A percentile compares a stretch with the other conserved stretches of the same genome.
Evolutionary conservation across 108 stramenopile species (phyloP).

Genomic region (Cyclostephanos tholiformis): DNA sequence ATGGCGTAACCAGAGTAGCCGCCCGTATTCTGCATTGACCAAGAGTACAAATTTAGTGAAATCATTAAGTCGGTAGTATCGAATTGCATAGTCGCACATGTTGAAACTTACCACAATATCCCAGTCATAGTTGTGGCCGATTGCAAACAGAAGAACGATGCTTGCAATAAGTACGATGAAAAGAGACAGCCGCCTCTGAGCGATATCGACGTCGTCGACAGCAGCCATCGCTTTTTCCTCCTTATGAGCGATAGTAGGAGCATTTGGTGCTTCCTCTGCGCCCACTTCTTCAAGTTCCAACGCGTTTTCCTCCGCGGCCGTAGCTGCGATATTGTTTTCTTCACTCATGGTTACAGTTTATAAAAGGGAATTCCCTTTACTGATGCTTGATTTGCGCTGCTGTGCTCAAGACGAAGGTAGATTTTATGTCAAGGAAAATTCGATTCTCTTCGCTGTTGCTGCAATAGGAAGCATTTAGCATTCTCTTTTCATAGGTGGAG

Average conservation of each 20-base stretch:
- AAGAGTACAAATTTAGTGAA: not conserved
- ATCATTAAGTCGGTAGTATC: not conserved
- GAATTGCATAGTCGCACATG: not conserved
- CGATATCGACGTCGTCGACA: slow-evolving; percentile 10
- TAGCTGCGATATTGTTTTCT: slow-evolving; percentile 11
- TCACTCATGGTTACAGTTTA: slow-evolving; percentile 13
- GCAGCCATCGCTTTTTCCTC: slow-evolving; percentile 1
- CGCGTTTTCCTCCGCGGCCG: slow-evolving; percentile 10
- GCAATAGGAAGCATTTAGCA: too few relatives aligned
- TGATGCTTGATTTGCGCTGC: not conserved
- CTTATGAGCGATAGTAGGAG: not conserved
- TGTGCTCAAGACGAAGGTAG: too few relatives aligned
- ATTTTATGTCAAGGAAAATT: too few relatives aligned
- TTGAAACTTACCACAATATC: not conserved
- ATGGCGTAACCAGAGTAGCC: slow-evolving; percentile 34
- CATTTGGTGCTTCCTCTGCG: not conserved
- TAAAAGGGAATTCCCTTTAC: too few relatives aligned
- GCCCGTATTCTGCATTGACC: not conserved
- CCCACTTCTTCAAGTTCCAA: slow-evolving; percentile 5
- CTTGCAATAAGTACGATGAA: slow-evolving; percentile 38
- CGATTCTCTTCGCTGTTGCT: too few relatives aligned
- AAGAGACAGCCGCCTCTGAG: slow-evolving; percentile 33
- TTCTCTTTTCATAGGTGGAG: too few relatives aligned
- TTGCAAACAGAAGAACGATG: slow-evolving; percentile 50
- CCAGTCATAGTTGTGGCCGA: slow-evolving; percentile 14